These are phyloP conservation scores for Porodaedalea pini DNA, from an alignment of 1,284 basidiomycete species.

Conservation along the genomic window DNA sequence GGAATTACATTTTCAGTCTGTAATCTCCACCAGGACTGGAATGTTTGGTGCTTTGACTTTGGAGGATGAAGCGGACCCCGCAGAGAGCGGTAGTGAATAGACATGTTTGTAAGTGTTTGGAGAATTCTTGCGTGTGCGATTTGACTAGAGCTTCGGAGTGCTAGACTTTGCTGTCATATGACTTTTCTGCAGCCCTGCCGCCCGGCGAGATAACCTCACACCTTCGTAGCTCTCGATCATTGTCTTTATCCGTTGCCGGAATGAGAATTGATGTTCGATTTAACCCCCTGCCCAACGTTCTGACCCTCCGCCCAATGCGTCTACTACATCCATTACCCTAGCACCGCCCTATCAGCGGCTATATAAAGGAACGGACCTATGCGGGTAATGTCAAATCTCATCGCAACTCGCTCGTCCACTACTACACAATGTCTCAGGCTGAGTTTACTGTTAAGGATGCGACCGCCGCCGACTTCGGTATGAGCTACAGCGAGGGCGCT, in stretches of 20 bases:
- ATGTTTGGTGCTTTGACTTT: conserved; percentile 13
- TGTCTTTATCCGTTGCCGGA: neutral
- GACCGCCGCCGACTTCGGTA: conserved; percentile 2
- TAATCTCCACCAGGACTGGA: neutral
- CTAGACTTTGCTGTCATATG: neutral
- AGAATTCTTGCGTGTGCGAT: neutral
- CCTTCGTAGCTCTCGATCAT: neutral
- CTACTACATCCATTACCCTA: neutral
- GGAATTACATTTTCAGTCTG: neutral
- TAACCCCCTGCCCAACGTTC: conserved; percentile 1
- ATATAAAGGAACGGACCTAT: conserved; percentile 4
- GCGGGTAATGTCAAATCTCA: neutral
- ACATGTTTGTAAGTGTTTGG: neutral
- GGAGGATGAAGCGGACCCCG: neutral
- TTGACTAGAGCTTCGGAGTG: too few species aligned
- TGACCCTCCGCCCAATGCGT: conserved; percentile 6
- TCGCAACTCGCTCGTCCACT: neutral
- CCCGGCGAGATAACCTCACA: neutral
- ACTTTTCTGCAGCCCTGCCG: neutral
- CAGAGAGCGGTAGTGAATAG: neutral
- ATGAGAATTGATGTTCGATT: neutral
- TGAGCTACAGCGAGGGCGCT: neutral
- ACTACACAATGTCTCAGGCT: neutral
- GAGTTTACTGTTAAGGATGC: conserved; percentile 12
- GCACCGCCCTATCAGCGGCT: neutral